Evolutionary conservation across 2,329 filamentous ascomycete genomes (phyloP), one percentile per base, ranked within the genome.

Genomic region (Cadophora malorum): DNA sequence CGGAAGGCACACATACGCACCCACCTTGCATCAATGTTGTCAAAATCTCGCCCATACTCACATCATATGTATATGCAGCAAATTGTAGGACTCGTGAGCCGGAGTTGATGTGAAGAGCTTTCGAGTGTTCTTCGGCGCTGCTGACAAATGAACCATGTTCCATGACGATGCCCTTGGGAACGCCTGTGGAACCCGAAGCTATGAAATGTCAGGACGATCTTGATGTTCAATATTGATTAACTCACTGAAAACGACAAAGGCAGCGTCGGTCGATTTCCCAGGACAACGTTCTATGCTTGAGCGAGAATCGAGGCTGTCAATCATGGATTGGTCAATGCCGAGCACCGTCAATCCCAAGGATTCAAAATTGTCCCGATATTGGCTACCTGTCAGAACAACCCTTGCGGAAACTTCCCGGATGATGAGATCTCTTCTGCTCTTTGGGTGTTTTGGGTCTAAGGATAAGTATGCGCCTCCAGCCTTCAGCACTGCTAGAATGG

Each of bases 141-240:
- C 69, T 67, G 12, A 47, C 62, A 33, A 72, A 23, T 8, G 72
- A 16, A 16, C 64, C 41, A 59, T 74, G 73, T 21, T 69, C 65
- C 33, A 68, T 47, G 16, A 70, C 61, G 10, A 73, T 64, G 3
- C 67, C 70, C 23, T 75, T 75, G 7, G 74, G 74, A 21, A 41
- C 66, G 7, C 73, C 73, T 6, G 74, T 73, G 45, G 78, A 80
- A 25, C 80, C 71, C 6, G 78, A 74, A 12, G 71, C 55, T 59
- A 59, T 41, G 10, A 72, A 41, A 16, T 14, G 33, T 59, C 33
- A 59, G 52, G 70, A 73, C 14, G 19, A 73, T 50, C 19, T 6
- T 9, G 2, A 73, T 64, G 16, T 50, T 63, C 0, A 19, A 10
- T 10, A 60, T 21, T 25, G 25, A 47, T 8, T 21, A 38, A 47